These are phyloP conservation scores for Phytophthora cajani DNA, from an alignment of 352 stramenopile species.

Conservation along the genomic window DNA sequence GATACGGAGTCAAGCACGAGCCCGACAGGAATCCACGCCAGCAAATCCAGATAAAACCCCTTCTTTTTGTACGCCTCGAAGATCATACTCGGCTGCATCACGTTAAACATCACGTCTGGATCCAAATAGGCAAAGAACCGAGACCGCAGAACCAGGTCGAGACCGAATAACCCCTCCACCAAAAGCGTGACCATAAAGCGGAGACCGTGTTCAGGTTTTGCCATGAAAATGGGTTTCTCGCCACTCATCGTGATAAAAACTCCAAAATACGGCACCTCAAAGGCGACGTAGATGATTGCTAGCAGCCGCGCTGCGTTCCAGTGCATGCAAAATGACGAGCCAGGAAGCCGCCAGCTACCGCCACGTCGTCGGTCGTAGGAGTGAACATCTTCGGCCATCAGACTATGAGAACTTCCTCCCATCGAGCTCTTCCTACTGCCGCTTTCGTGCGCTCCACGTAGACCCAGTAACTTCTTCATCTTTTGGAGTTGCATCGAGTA, in stretches of 20 bases:
- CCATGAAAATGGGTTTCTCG: slow-evolving; percentile 45
- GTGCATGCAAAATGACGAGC: slow-evolving; percentile 49
- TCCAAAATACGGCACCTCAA: slow-evolving; percentile 76
- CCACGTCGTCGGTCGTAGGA: background rate
- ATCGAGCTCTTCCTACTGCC: slow-evolving; percentile 14
- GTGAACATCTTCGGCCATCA: background rate
- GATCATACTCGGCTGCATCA: slow-evolving; percentile 59
- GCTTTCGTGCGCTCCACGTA: slow-evolving; percentile 33
- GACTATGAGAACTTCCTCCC: slow-evolving; percentile 26
- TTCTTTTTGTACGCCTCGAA: slow-evolving; percentile 60
- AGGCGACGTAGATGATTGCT: slow-evolving; percentile 54
- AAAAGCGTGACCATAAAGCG: slow-evolving; percentile 46
- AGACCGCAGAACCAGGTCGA: slow-evolving; percentile 57
- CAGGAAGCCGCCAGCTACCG: slow-evolving; percentile 46
- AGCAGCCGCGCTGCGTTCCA: slow-evolving; percentile 59
- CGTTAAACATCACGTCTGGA: slow-evolving; percentile 59
- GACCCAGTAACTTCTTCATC: slow-evolving; percentile 73
- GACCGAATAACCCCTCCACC: slow-evolving; percentile 57
- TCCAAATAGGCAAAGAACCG: slow-evolving; percentile 68
- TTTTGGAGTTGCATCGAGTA: slow-evolving; percentile 70
- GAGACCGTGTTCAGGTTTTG: slow-evolving; percentile 29
- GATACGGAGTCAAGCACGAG: slow-evolving; percentile 50
- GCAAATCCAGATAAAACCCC: slow-evolving; percentile 59
- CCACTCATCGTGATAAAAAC: slow-evolving; percentile 69
- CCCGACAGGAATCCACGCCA: slow-evolving; percentile 53